Evolutionary conservation across 75 land plant genomes (phyloP), one percentile per base, ranked within the genome.

Genomic region (Cunninghamia lanceolata): DNA sequence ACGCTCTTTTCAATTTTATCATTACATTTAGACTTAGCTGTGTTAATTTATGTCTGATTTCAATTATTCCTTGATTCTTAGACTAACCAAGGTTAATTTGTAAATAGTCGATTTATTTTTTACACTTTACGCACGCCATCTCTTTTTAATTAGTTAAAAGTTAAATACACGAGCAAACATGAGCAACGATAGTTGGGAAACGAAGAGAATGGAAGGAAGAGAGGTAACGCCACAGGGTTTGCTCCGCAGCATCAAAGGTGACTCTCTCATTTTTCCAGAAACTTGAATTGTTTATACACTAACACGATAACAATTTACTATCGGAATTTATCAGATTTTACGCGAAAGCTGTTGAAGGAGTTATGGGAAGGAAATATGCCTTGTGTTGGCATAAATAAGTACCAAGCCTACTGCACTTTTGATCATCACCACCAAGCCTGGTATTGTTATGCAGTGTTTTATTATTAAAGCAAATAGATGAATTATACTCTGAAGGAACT

Each of bases 371-470:
- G 90, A 84, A 84, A 84, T 40, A 70, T 84, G 32, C 94, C 89
- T 9, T 77, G 85, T 30, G 76, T 92, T 80, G 56, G 45, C 53
- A 92, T 96, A 36, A 90, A 93, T 66, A 90, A 86, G 30, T 96
- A 89, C 91, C 78, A 88, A 45, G 90, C 80, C 54, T 93, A 91
- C 83, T 92, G 94, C 90, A 50, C 34, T 76, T 85, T 75, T 76
- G 42, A 89, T 13, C 90, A 94, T 78, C 14, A 86, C n/a, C 36
- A 88, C 42, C 89, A 83, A 50, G 88, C 84, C 82, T 96, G 97
- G 97, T 96, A 84, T 4, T 85, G 16, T 4, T 35, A 40, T 21
- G 6, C 63, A 46, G 7, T 10, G 9, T 50, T 11, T 50, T 11
- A 50, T 13, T 50, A 50, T 50, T 50, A 13, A 11, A 50, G 14